A percentile compares a stretch with the other conserved stretches of the same genome.
These are phyloP conservation scores for Handroanthus guayacan DNA, from an alignment of 257 asterid species.

Conservation along the genomic window DNA sequence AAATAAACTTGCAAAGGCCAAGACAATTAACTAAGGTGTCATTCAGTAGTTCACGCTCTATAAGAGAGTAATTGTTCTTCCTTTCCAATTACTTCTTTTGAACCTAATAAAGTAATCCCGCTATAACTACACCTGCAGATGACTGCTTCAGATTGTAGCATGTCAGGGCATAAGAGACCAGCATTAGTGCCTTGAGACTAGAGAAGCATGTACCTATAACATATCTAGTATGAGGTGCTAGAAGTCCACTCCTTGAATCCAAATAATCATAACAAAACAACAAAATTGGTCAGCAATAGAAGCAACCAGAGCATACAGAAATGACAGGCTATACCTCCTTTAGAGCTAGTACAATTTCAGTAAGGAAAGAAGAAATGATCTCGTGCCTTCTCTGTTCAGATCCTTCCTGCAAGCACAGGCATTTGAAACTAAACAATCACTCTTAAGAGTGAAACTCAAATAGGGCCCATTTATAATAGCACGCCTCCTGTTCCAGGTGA, in stretches of 20 bases:
- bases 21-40: neutral
- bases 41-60: slow-evolving; percentile 15
- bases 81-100: neutral
- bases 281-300: slow-evolving; percentile 3
- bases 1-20: neutral
- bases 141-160: slow-evolving; percentile 15
- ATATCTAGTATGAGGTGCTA: neutral
- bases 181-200: neutral
- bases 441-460: neutral
- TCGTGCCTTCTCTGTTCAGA: slow-evolving; percentile 63
- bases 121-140: neutral
- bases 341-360: slow-evolving; percentile 86
- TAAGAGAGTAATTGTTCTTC: neutral
- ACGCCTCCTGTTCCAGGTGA: slow-evolving; percentile 18
- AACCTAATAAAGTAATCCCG: neutral
- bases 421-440: slow-evolving; percentile 32
- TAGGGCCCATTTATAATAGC: neutral
- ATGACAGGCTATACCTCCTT: slow-evolving; percentile 70
- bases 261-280: slow-evolving; percentile 16
- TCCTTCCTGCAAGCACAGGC: slow-evolving; percentile 58
- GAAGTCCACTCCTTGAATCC: slow-evolving; percentile 20
- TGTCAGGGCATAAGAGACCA: neutral
- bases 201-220: neutral
- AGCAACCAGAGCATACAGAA: neutral
- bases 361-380: slow-evolving; percentile 70